Evolutionary conservation across 768 basidiomycete species (phyloP).

Genomic region (Lactarius sanguifluus): DNA sequence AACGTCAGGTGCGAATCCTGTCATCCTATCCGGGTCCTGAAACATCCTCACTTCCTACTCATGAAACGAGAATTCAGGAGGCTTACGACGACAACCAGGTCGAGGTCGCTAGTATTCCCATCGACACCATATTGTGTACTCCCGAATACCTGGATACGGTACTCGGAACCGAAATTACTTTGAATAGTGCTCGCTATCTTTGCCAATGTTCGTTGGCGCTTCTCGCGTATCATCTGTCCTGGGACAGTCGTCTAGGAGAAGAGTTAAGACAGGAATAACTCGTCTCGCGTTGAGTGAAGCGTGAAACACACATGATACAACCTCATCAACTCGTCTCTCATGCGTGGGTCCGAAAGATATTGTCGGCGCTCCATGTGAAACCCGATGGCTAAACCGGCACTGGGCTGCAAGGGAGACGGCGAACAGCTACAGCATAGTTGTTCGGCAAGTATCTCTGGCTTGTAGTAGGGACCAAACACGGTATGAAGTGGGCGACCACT

Average conservation of each 20-base stretch:
- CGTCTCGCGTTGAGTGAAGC: neutral
- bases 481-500: conserved; percentile 15
- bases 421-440: conserved; percentile 7
- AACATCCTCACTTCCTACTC: conserved; percentile 1
- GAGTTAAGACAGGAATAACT: neutral
- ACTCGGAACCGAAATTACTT: conserved; percentile 36
- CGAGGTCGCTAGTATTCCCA: conserved; percentile 46
- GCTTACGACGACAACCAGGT: conserved; percentile 52
- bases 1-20: conserved; percentile 36
- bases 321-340: conserved; percentile 16
- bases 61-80: neutral
- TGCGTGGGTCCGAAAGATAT: neutral
- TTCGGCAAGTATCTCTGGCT: conserved; percentile 12
- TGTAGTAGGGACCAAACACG: conserved; percentile 26
- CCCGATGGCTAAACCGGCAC: neutral
- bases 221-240: conserved; percentile 8
- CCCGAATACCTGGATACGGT: conserved; percentile 46
- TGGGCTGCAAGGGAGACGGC: neutral
- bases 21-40: conserved; percentile 37
- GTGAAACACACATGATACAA: conserved; percentile 15
- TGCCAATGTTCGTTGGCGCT: conserved; percentile 20
- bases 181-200: conserved; percentile 19
- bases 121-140: conserved; percentile 52
- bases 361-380: conserved; percentile 12
- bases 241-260: neutral